These are phyloP conservation scores for Detonula confervacea DNA, from an alignment of 352 stramenopile species.

Conservation along the genomic window DNA sequence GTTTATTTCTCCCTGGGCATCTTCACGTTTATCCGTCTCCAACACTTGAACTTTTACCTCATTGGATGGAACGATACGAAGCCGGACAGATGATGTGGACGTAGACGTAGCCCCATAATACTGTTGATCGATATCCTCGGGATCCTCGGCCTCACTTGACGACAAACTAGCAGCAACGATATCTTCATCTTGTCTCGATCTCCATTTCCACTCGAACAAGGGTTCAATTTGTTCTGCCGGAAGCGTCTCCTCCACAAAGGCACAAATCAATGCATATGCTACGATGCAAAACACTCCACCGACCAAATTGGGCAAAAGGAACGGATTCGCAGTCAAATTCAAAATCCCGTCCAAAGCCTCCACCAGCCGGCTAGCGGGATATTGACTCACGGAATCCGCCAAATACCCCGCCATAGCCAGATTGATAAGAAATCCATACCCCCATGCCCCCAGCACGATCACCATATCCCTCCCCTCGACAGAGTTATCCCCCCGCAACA, in stretches of 20 bases:
- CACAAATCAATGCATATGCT: constrained; percentile 17
- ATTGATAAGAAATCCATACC: constrained; percentile 49
- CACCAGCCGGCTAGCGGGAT: constrained; percentile 29
- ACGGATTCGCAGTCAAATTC: constrained; percentile 36
- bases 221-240: constrained; percentile 24
- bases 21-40: not conserved
- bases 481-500: not conserved
- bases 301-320: constrained; percentile 55
- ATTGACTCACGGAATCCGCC: constrained; percentile 51
- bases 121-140: no score
- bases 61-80: not conserved
- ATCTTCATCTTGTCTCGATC: no score
- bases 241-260: constrained; percentile 57
- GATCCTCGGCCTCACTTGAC: no score
- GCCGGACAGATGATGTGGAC: no score
- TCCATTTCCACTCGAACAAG: not conserved
- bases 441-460: constrained; percentile 44
- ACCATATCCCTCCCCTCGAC: constrained; percentile 45
- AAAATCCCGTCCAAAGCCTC: not conserved
- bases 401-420: constrained; percentile 46
- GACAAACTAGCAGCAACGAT: no score
- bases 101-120: no score
- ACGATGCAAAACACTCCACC: constrained; percentile 40
- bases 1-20: not conserved
- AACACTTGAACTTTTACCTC: not conserved